Conservation (phyloP, 2,329 filamentous ascomycete genomes). For the Aspergillus ustus region DNA sequence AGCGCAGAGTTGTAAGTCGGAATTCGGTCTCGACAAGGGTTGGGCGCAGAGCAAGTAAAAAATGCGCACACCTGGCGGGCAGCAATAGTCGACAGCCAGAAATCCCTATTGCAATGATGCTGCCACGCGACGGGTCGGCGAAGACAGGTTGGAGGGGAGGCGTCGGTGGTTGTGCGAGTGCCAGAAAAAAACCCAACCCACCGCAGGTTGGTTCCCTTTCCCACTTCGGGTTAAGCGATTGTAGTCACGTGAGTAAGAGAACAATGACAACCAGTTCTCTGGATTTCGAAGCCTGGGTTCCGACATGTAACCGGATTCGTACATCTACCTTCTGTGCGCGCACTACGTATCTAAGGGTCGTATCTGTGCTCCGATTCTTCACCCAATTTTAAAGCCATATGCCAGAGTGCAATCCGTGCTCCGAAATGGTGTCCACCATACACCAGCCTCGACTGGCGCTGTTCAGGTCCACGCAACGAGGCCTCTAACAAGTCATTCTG, state of each 20-base stretch:
- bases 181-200: conserved; percentile 37
- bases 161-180: conserved; percentile 38
- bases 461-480: too few species aligned
- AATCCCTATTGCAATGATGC: conserved; percentile 31
- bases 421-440: background rate
- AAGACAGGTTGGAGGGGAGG: conserved; percentile 29
- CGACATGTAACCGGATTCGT: background rate
- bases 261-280: background rate
- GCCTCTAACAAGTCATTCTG: too few species aligned
- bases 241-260: conserved; percentile 36
- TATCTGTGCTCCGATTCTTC: conserved; percentile 4
- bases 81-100: conserved; percentile 33
- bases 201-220: conserved; percentile 22
- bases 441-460: background rate
- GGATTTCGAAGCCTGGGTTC: background rate
- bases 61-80: conserved; percentile 34
- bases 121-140: conserved; percentile 42
- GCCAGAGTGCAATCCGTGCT: conserved; percentile 7
- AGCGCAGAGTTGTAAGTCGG: background rate
- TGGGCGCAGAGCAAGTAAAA: conserved; percentile 22
- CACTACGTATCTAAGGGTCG: background rate
- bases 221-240: conserved; percentile 45
- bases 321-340: conserved; percentile 48
- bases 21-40: conserved; percentile 10
- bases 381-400: background rate